Conservation (phyloP, 768 basidiomycete genomes). For the Suillus brevipes region DNA sequence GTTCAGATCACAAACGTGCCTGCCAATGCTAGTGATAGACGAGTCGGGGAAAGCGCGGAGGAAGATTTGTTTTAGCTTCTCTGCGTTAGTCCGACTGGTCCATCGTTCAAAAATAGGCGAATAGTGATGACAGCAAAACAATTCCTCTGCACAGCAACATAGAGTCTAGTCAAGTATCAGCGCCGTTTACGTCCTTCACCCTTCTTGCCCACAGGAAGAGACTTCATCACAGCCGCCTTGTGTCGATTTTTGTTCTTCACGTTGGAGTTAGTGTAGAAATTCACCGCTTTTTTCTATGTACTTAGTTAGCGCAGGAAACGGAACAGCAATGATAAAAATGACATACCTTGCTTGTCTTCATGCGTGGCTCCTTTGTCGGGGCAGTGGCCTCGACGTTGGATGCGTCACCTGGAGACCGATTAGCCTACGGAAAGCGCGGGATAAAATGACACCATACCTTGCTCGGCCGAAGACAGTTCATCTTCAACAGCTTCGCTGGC, state of each 20-base stretch:
- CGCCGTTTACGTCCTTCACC: conserved; percentile 41
- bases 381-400: conserved; percentile 37
- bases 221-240: conserved; percentile 61
- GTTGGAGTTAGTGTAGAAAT: conserved; percentile 84
- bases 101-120: conserved; percentile 6
- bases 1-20: conserved; percentile 16
- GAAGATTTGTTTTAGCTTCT: conserved; percentile 10
- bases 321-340: not conserved
- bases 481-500: conserved; percentile 17
- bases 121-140: conserved; percentile 10
- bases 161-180: conserved; percentile 15
- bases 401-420: conserved; percentile 27
- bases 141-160: conserved; percentile 7
- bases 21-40: conserved; percentile 4
- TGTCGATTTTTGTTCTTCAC: conserved; percentile 85
- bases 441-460: conserved; percentile 21
- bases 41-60: conserved; percentile 13
- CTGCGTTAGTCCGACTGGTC: conserved; percentile 14
- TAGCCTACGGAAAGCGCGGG: conserved; percentile 4
- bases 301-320: conserved; percentile 14
- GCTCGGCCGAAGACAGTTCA: conserved; percentile 12
- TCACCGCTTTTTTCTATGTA: conserved; percentile 77
- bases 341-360: conserved; percentile 90
- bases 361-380: conserved; percentile 59
- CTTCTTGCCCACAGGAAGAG: conserved; percentile 54